These are phyloP conservation scores for Nannochloropsis oceanica DNA, from an alignment of 108 stramenopile genomes.

Conservation along the genomic window DNA sequence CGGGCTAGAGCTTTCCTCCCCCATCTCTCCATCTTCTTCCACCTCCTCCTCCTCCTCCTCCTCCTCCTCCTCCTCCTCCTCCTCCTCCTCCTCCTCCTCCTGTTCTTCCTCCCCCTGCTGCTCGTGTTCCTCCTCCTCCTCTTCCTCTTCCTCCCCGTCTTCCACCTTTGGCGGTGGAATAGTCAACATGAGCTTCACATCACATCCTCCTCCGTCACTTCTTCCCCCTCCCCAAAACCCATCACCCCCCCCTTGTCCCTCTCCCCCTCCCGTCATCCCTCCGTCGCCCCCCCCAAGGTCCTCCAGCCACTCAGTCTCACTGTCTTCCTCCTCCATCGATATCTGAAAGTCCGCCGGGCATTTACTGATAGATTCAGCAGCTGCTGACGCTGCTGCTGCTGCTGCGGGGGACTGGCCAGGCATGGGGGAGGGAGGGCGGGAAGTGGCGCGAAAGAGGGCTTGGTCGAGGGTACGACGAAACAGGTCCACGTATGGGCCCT, in stretches of 20 bases:
- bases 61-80: neutral
- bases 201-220: neutral
- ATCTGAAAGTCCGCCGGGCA: neutral
- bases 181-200: neutral
- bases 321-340: neutral
- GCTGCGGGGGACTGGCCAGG: neutral
- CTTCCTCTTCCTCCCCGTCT: too few relatives aligned
- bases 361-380: neutral
- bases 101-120: too few relatives aligned
- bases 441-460: neutral
- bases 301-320: neutral
- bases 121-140: too few relatives aligned
- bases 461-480: slow-evolving; percentile 9
- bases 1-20: too few relatives aligned
- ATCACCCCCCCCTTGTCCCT: neutral
- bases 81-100: too few relatives aligned
- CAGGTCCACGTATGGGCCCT: neutral
- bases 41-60: neutral
- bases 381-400: neutral
- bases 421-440: neutral
- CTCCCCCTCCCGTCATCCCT: neutral
- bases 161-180: neutral
- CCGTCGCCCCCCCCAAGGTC: neutral
- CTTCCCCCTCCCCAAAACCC: neutral
- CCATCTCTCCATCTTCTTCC: too few relatives aligned